phyloP scores from a whole-genome alignment of 1,139 yeast genomes.

The Kodamaea arcana region DNA sequence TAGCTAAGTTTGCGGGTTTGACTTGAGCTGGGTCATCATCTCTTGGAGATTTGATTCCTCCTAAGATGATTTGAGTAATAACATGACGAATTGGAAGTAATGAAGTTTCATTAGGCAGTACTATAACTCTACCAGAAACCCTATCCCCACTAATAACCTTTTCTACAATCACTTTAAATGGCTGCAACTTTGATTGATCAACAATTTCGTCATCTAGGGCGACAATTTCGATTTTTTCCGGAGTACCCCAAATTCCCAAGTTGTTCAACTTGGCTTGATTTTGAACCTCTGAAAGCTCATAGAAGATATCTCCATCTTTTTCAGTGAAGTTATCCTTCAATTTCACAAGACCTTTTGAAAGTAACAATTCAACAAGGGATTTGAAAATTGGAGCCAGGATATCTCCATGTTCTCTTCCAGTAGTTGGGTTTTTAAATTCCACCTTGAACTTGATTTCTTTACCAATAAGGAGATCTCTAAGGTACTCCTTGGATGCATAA shows the following conservation, averaged over 20 bases:
- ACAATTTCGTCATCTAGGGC: conserved; percentile 36
- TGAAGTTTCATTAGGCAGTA: too few species aligned
- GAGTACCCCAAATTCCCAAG: conserved; percentile 54
- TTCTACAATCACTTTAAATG: conserved; percentile 62
- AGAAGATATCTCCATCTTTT: conserved; percentile 32
- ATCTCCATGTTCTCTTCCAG: conserved; percentile 72
- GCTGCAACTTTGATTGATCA: conserved; percentile 33
- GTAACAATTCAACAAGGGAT: conserved; percentile 54
- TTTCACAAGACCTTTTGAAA: conserved; percentile 59
- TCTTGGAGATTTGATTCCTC: conserved; percentile 73
- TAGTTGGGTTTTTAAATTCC: conserved; percentile 44
- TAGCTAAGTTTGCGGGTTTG: conserved; percentile 60
- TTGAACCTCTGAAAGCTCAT: conserved; percentile 34
- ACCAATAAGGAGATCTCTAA: conserved; percentile 64
- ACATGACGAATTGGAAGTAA: conserved; percentile 41
- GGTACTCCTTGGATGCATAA: conserved; percentile 57
- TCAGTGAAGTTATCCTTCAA: conserved; percentile 51
- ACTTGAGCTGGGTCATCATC: conserved; percentile 43
- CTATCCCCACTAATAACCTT: conserved; percentile 78
- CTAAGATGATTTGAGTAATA: conserved; percentile 58
- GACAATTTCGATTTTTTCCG: conserved; percentile 18
- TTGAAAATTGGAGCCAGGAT: conserved; percentile 59
- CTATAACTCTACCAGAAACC: conserved; percentile 53
- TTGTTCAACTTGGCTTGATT: conserved; percentile 45
- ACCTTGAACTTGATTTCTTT: conserved; percentile 62